These are phyloP conservation scores for Stephanodiscus minutulus DNA, from an alignment of 108 stramenopile species.

Conservation along the genomic window DNA sequence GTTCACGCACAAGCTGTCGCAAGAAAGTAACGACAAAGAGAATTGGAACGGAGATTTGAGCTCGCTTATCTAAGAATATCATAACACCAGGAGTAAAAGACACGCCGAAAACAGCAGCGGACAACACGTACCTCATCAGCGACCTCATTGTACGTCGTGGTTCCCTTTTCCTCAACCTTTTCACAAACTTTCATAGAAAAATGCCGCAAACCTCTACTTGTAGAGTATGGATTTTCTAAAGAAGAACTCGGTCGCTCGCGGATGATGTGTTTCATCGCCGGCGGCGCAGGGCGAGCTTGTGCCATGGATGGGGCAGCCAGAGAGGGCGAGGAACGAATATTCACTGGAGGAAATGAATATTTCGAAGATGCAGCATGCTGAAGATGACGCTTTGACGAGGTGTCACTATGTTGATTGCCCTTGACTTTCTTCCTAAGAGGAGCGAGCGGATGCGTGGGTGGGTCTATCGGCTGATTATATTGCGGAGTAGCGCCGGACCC, in stretches of 20 bases:
- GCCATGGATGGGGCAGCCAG: background rate
- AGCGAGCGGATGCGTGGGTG: constrained; percentile 2
- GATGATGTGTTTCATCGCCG: constrained; percentile 7
- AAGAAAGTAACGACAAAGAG: constrained; percentile 2
- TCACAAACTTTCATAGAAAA: constrained; percentile 92
- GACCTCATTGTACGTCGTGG: constrained; percentile 94
- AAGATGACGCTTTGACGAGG: background rate
- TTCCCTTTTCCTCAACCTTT: constrained; percentile 93
- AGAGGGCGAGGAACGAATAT: background rate
- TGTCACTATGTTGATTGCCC: background rate
- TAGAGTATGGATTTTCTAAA: constrained; percentile 14
- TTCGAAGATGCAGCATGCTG: background rate
- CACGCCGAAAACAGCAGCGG: background rate
- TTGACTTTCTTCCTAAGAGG: background rate
- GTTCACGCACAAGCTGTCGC: constrained; percentile 33
- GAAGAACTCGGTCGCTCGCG: constrained; percentile 4
- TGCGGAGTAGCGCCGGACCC: background rate
- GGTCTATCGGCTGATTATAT: background rate
- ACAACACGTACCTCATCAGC: constrained; percentile 86
- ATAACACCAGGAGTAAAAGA: background rate
- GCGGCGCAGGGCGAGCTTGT: background rate
- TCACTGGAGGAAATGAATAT: background rate
- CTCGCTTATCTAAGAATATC: background rate
- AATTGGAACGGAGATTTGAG: background rate
- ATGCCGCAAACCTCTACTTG: constrained; percentile 83